Conservation (phyloP, 371 early-diverging fungal species). For the Actinomucor elegans region DNA sequence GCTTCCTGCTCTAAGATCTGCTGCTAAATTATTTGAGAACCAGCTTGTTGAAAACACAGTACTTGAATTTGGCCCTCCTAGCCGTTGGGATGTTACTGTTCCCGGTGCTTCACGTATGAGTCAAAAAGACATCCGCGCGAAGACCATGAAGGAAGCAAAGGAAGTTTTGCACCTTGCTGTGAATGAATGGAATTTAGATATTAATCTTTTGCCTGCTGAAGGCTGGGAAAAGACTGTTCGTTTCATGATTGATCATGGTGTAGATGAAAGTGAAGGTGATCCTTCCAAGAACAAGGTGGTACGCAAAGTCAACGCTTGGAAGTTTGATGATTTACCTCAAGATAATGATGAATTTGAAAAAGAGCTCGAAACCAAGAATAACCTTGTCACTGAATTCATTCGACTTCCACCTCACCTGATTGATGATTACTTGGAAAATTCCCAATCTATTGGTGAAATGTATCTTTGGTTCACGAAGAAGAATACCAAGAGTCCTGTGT, state of each 20-base stretch:
- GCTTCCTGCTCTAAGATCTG: slow-evolving; percentile 40
- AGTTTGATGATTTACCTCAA: slow-evolving; percentile 39
- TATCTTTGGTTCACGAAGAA: slow-evolving; percentile 49
- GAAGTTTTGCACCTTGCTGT: slow-evolving; percentile 22
- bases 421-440: slow-evolving; percentile 34
- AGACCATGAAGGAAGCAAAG: slow-evolving; percentile 28
- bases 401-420: slow-evolving; percentile 31
- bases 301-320: slow-evolving; percentile 38
- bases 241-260: slow-evolving; percentile 34
- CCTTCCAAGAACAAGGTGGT: slow-evolving; percentile 30
- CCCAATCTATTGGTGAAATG: slow-evolving; percentile 45
- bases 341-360: slow-evolving; percentile 47
- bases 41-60: slow-evolving; percentile 43
- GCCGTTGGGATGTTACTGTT: slow-evolving; percentile 45
- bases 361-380: slow-evolving; percentile 32
- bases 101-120: slow-evolving; percentile 12
- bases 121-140: slow-evolving; percentile 15
- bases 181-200: slow-evolving; percentile 39
- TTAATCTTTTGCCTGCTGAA: slow-evolving; percentile 40
- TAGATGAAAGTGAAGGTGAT: slow-evolving; percentile 23
- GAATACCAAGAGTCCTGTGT: slow-evolving; percentile 6
- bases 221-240: slow-evolving; percentile 40
- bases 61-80: slow-evolving; percentile 47
- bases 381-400: slow-evolving; percentile 40
- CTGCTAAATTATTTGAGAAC: slow-evolving; percentile 32